Evolutionary conservation across 2,329 filamentous ascomycete genomes (phyloP).

Genomic region (Botryotinia globosa): DNA sequence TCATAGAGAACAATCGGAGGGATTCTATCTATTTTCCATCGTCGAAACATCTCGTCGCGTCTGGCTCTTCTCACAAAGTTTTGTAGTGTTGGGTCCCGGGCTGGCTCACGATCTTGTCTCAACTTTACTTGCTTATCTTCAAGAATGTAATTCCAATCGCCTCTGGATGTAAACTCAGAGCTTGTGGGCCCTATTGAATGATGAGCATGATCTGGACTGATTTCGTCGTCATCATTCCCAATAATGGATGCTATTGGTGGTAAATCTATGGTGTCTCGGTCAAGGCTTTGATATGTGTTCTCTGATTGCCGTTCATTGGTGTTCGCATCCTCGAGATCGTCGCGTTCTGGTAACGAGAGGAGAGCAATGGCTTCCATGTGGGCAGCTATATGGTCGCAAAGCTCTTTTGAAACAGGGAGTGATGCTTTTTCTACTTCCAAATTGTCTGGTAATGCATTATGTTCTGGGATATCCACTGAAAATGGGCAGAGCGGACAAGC

Average conservation of each 20-base stretch:
- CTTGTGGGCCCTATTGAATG: not conserved
- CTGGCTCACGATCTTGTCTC: not conserved
- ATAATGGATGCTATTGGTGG: not conserved
- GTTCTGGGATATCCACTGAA: not conserved
- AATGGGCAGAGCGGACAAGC: conserved; percentile 7
- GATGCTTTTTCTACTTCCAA: not conserved
- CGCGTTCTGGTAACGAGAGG: conserved; percentile 10
- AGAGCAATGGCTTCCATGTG: conserved; percentile 12
- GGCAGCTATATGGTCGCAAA: conserved; percentile 5
- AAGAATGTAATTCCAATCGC: not conserved
- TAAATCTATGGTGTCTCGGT: not conserved
- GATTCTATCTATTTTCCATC: not conserved
- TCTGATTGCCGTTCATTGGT: conserved; percentile 10
- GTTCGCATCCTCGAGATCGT: conserved; percentile 1
- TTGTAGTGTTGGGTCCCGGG: not conserved
- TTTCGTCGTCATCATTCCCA: not conserved
- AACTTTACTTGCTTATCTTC: not conserved
- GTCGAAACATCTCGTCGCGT: not conserved
- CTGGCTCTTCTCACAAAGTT: not conserved
- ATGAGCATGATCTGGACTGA: not conserved
- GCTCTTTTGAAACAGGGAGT: not conserved
- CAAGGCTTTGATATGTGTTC: not conserved
- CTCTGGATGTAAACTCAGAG: not conserved
- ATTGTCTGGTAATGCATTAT: too few relatives aligned
- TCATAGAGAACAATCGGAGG: not conserved